Evolutionary conservation across 2,329 filamentous ascomycete genomes (phyloP).

Genomic region (Lecanicillium sp.): DNA sequence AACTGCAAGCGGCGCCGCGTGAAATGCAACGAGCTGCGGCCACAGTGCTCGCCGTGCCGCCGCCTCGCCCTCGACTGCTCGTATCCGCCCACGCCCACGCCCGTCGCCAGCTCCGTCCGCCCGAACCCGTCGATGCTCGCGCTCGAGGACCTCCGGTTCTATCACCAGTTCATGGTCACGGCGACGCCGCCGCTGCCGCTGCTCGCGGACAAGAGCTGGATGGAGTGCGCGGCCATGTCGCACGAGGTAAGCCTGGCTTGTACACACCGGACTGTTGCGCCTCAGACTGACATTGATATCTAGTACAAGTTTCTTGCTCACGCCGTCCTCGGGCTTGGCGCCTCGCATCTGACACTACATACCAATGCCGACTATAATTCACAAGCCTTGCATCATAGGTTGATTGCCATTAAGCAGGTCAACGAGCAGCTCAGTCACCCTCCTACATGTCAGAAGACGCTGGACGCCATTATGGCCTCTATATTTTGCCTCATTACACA

Average conservation of each 20-base stretch:
- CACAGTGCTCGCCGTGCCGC: conserved; percentile 25
- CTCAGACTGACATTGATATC: not conserved
- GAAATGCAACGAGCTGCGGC: conserved; percentile 27
- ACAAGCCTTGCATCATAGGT: conserved; percentile 29
- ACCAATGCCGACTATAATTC: conserved; percentile 22
- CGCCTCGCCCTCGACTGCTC: conserved; percentile 30
- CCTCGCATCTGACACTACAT: conserved; percentile 29
- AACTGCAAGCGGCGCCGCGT: conserved; percentile 28
- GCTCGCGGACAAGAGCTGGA: conserved; percentile 27
- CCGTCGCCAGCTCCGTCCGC: conserved; percentile 6
- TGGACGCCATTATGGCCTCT: conserved; percentile 31
- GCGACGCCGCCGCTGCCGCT: conserved; percentile 34
- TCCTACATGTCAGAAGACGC: conserved; percentile 23
- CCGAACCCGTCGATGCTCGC: conserved; percentile 24
- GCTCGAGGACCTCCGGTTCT: conserved; percentile 42
- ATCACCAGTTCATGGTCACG: conserved; percentile 42
- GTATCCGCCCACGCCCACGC: conserved; percentile 21
- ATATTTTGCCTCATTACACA: conserved; percentile 31
- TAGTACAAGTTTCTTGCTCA: conserved; percentile 33
- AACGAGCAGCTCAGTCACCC: conserved; percentile 26
- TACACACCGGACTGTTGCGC: not conserved
- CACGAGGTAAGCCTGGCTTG: conserved; percentile 24
- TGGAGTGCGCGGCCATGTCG: conserved; percentile 28
- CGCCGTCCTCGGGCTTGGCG: conserved; percentile 32
- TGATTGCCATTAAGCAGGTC: conserved; percentile 30